Conservation (phyloP, 179 eudicot species). For the Spinacia oleracea region DNA sequence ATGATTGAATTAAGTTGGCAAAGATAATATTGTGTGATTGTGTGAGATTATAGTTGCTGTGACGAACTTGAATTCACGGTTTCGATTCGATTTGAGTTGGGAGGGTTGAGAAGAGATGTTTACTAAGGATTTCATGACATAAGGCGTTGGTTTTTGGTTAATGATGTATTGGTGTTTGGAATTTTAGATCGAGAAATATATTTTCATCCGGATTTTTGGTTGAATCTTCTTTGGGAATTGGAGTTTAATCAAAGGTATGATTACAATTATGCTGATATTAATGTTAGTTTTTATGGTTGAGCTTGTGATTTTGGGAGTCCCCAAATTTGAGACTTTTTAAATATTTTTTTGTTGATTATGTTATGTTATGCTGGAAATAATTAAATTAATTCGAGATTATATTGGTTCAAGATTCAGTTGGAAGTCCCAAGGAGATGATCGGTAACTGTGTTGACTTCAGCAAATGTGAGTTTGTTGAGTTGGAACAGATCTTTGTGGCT, state of each 20-base stretch:
- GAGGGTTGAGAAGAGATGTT: neutral
- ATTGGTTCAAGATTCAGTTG: conserved; percentile 17
- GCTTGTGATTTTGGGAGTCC: neutral
- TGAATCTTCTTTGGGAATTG: neutral
- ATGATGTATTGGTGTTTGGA: neutral
- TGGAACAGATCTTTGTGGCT: conserved; percentile 6
- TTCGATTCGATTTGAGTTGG: neutral
- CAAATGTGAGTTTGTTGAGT: conserved; percentile 7
- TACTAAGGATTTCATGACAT: neutral
- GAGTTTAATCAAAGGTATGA: conserved; percentile 1
- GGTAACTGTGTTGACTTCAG: conserved; percentile 7
- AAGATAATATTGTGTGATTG: neutral
- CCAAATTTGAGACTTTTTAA: neutral
- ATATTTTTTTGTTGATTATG: neutral
- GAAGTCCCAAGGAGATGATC: conserved; percentile 12
- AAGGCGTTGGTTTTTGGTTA: neutral
- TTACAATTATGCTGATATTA: neutral
- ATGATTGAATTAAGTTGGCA: neutral
- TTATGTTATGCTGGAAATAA: neutral
- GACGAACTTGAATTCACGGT: too few species aligned
- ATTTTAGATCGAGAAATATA: neutral
- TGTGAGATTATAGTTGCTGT: too few species aligned
- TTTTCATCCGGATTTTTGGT: neutral
- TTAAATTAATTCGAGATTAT: conserved; percentile 7
- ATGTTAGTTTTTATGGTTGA: neutral